These are phyloP conservation scores for Citrullus colocynthis DNA, from an alignment of 306 rosid genomes.

Conservation along the genomic window DNA sequence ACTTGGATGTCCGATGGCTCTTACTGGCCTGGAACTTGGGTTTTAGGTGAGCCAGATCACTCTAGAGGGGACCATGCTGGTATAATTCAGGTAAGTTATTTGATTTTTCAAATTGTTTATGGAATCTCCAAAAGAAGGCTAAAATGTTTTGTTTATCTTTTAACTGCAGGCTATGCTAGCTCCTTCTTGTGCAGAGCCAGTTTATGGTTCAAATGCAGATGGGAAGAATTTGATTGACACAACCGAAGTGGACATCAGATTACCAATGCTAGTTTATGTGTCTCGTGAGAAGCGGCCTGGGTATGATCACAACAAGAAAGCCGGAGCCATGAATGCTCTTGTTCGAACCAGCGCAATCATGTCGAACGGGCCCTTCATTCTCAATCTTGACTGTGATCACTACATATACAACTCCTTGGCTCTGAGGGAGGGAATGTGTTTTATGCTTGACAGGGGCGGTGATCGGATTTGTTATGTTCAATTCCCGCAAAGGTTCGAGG, in stretches of 20 bases:
- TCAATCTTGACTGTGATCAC: conserved; percentile 85
- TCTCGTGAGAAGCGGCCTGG: conserved; percentile 80
- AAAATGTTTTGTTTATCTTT: background rate
- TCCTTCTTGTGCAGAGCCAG: conserved; percentile 64
- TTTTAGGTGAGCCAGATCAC: conserved; percentile 56
- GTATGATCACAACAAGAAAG: conserved; percentile 82
- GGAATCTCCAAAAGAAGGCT: background rate
- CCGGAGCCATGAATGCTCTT: conserved; percentile 85
- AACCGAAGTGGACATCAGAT: conserved; percentile 50
- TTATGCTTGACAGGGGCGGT: conserved; percentile 85
- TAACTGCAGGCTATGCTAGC: conserved; percentile 67
- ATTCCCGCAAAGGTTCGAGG: conserved; percentile 84
- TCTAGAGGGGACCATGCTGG: conserved; percentile 86
- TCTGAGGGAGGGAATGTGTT: conserved; percentile 84
- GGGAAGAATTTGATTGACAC: conserved; percentile 60
- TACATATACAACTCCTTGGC: conserved; percentile 69
- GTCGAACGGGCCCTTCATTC: conserved; percentile 84
- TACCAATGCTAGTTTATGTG: conserved; percentile 77
- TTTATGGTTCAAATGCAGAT: conserved; percentile 52
- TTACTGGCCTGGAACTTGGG: conserved; percentile 93
- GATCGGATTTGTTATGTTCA: conserved; percentile 78
- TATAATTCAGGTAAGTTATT: conserved; percentile 51
- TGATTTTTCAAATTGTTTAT: background rate
- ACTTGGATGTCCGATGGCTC: conserved; percentile 93
- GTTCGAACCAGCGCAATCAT: conserved; percentile 79